Evolutionary conservation across 2,329 filamentous ascomycete species (phyloP), one percentile per base, ranked within the genome.

Genomic region (Chaetomiaceae sp.): DNA sequence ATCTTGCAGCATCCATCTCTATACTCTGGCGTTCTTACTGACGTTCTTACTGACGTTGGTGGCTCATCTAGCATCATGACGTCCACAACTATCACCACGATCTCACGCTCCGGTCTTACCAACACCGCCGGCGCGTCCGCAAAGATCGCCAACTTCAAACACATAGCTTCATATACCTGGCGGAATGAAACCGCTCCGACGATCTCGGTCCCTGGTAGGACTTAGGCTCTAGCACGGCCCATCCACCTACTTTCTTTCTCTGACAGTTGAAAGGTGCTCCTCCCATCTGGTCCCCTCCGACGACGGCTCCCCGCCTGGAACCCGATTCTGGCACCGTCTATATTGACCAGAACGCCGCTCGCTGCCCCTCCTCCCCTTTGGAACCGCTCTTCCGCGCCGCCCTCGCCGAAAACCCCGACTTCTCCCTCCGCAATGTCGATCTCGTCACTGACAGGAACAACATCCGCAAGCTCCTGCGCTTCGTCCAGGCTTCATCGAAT

Each of bases 391-490:
- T 78, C 51, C 73, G 73, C 34, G 66, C 74, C 0, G 53, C 77
- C 4, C 73, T 68, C 54, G 58, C 65, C 25, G 58, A 60, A 6
- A 41, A 73, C 20, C 72, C 74, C 10, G 62, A 63, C 0, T 73
- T 73, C 43, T 65, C 75, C 27, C 61, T 77, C 14, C 25, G 58
- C 21, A 36, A 60, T 0, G 56, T 73, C 42, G 70, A 77, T 57
- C 51, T 78, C 10, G 65, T 78, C 18, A 73, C 69, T 2, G 75
- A 77, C 56, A 64, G 73, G 27, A 76, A 75, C 61, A 76, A 73
- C 46, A 68, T 78, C 46, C 72, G 74, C 27, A 78, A 78, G 60
- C 71, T 78, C 18, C 65, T 78, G 1, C 65, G 66, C 2, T 76
- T 78, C 54, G 55, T 76, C 44, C 62, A 70, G 30, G 66, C 67